phyloP scores from a whole-genome alignment of 768 basidiomycete species.

The Boletus tylopilopsis region DNA sequence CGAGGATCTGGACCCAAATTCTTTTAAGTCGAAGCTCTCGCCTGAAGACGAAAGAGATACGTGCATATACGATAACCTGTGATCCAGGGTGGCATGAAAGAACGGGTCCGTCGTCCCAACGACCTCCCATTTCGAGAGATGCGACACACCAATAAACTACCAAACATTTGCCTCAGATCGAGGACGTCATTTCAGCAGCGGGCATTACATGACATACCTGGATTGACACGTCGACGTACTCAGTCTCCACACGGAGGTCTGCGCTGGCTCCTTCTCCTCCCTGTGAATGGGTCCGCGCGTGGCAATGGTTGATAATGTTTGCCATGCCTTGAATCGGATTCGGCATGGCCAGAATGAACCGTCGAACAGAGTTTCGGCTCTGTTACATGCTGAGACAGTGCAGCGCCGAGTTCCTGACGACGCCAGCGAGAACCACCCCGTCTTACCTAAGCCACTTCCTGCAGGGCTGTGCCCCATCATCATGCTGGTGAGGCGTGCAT shows the following conservation, averaged over 20 bases:
- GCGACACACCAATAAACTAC: constrained; percentile 69
- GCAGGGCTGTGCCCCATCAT: too few species aligned
- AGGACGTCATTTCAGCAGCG: background rate
- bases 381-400: background rate
- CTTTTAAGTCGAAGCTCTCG: background rate
- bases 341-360: constrained; percentile 1
- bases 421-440: too few species aligned
- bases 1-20: constrained; percentile 48
- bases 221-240: constrained; percentile 57
- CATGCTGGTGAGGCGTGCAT: too few species aligned
- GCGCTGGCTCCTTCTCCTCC: too few species aligned
- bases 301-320: constrained; percentile 12
- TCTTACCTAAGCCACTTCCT: constrained; percentile 3
- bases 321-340: constrained; percentile 12
- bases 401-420: too few species aligned
- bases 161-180: background rate
- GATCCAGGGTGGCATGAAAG: constrained; percentile 65
- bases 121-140: constrained; percentile 68
- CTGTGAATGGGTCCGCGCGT: too few species aligned
- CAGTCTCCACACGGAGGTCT: constrained; percentile 35
- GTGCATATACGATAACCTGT: constrained; percentile 60
- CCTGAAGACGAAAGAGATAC: constrained; percentile 22
- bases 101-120: constrained; percentile 65
- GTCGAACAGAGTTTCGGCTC: background rate
- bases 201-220: constrained; percentile 39